phyloP scores from a whole-genome alignment of 2,329 filamentous ascomycete species.

The Macrophomina pseudophaseolina region DNA sequence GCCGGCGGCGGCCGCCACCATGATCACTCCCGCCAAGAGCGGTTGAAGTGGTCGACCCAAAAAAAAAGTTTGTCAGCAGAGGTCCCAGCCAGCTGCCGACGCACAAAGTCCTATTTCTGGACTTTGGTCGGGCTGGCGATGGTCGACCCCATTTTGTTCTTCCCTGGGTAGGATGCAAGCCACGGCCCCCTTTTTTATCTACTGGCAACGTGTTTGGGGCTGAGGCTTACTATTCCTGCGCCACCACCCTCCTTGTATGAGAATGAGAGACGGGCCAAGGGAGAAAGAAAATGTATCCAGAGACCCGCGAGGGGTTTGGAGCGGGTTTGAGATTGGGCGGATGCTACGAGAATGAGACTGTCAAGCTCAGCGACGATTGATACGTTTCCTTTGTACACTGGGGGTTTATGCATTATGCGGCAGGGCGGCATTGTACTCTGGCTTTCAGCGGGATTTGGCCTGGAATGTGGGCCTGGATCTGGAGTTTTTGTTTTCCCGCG shows the following conservation, averaged over 20 bases:
- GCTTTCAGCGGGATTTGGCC: not conserved
- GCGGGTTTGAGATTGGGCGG: not conserved
- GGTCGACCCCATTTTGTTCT: not conserved
- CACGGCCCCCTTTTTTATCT: not conserved
- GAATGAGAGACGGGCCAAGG: not conserved
- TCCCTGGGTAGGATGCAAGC: not conserved
- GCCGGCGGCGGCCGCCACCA: not conserved
- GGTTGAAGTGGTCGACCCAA: constrained; percentile 16
- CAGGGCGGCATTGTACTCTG: not conserved
- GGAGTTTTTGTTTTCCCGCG: not conserved
- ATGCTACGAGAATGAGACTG: not conserved
- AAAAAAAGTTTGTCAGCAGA: not conserved
- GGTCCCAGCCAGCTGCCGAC: not conserved
- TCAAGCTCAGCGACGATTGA: constrained; percentile 2
- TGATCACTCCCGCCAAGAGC: constrained; percentile 19
- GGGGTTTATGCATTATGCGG: not conserved
- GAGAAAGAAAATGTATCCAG: not conserved
- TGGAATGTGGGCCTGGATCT: not conserved
- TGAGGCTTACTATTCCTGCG: constrained; percentile 11
- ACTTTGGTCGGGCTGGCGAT: not conserved
- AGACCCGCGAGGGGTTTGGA: not conserved
- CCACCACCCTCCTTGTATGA: not conserved
- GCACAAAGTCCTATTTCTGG: not conserved
- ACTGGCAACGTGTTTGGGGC: constrained; percentile 7
- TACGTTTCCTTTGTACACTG: constrained; percentile 12